Evolutionary conservation across 306 rosid genomes (phyloP).

Genomic region (Pyrus communis): DNA sequence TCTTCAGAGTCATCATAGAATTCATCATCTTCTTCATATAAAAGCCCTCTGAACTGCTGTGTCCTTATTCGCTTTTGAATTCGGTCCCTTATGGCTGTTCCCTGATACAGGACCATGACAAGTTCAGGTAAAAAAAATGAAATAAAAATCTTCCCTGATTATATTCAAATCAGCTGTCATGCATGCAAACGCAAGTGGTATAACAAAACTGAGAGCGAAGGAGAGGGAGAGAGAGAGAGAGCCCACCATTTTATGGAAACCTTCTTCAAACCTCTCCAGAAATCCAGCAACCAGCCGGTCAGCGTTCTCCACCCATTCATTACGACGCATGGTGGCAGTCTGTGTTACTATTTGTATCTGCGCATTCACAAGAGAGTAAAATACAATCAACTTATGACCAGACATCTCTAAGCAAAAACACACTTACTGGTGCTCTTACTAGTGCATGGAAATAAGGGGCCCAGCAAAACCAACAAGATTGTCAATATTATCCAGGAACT

Average conservation of each 20-base stretch:
- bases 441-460: neutral
- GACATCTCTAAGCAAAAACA: neutral
- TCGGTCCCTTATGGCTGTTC: slow-evolving; percentile 90
- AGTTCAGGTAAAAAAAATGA: neutral
- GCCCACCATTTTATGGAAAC: slow-evolving; percentile 95
- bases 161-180: neutral
- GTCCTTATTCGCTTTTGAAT: slow-evolving; percentile 81
- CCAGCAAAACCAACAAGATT: neutral
- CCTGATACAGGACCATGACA: slow-evolving; percentile 32
- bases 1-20: slow-evolving; percentile 37
- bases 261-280: slow-evolving; percentile 98
- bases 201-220: neutral
- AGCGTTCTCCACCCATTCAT: slow-evolving; percentile 99
- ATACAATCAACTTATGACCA: neutral
- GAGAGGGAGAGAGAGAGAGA: neutral
- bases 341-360: slow-evolving; percentile 46
- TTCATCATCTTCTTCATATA: slow-evolving; percentile 38
- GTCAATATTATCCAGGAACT: neutral
- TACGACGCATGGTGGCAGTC: slow-evolving; percentile 83
- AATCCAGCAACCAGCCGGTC: slow-evolving; percentile 98
- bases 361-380: slow-evolving; percentile 8
- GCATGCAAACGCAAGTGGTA: neutral
- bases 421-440: neutral
- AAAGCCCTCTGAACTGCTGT: slow-evolving; percentile 40
- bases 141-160: slow-evolving; percentile 1